Evolutionary conservation across 1,139 yeast genomes (phyloP).

Genomic region (Yamadazyma buinensis): DNA sequence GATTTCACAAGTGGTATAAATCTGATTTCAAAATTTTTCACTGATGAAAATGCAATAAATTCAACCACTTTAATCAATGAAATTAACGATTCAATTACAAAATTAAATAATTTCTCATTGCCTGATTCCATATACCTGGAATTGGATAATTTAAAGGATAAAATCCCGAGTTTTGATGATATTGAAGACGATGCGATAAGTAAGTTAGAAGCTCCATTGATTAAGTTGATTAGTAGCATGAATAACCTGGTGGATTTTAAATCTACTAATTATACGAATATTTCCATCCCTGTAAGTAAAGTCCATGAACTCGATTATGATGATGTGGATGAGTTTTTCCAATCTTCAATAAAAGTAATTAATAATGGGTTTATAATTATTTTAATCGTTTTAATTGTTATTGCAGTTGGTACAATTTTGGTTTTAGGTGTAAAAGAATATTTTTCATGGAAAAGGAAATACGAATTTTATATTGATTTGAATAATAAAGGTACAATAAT

Average conservation of each 20-base stretch:
- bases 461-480: slow-evolving; percentile 21
- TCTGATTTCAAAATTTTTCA: slow-evolving; percentile 43
- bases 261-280: slow-evolving; percentile 1
- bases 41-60: slow-evolving; percentile 38
- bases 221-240: slow-evolving; percentile 13
- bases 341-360: slow-evolving; percentile 2
- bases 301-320: slow-evolving; percentile 13
- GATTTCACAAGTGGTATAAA: slow-evolving; percentile 10
- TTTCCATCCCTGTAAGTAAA: slow-evolving; percentile 11
- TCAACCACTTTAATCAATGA: slow-evolving; percentile 27
- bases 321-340: slow-evolving; percentile 16
- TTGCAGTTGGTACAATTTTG: slow-evolving; percentile 23
- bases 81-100: slow-evolving; percentile 57
- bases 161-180: slow-evolving; percentile 55
- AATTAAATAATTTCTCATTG: slow-evolving; percentile 56
- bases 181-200: slow-evolving; percentile 36
- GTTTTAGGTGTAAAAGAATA: slow-evolving; percentile 44
- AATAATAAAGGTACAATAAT: slow-evolving; percentile 3
- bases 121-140: slow-evolving; percentile 57
- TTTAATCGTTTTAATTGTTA: slow-evolving; percentile 24
- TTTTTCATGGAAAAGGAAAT: slow-evolving; percentile 47
- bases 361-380: slow-evolving; percentile 7
- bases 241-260: slow-evolving; percentile 8
- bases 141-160: slow-evolving; percentile 39
- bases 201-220: slow-evolving; percentile 19